A percentile compares a stretch with the other conserved stretches of the same genome.
phyloP scores from a whole-genome alignment of 331 rosid genomes.

The Malus hybrid region DNA sequence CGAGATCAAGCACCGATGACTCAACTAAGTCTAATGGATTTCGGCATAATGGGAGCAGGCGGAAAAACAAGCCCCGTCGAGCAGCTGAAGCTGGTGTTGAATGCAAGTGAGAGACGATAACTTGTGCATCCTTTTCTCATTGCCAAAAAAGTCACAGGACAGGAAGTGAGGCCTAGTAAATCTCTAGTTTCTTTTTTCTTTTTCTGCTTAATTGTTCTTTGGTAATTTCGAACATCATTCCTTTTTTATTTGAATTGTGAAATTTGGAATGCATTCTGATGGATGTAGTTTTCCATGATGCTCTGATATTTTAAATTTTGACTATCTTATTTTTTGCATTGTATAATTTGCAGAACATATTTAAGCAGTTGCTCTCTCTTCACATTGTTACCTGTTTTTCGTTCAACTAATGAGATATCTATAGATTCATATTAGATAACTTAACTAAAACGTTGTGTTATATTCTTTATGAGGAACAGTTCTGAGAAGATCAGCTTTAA shows the following conservation, averaged over 20 bases:
- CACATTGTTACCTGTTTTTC: background rate
- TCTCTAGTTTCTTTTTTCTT: constrained; percentile 26
- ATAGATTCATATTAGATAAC: background rate
- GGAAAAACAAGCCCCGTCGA: constrained; percentile 83
- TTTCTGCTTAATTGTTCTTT: constrained; percentile 27
- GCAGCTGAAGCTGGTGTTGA: constrained; percentile 96
- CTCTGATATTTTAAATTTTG: constrained; percentile 25
- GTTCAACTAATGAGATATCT: background rate
- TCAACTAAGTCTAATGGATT: constrained; percentile 70
- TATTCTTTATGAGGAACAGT: background rate
- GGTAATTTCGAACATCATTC: constrained; percentile 28
- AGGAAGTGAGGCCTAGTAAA: constrained; percentile 39
- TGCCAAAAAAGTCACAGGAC: constrained; percentile 1
- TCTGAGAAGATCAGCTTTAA: background rate
- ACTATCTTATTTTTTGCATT: constrained; percentile 9
- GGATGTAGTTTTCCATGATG: constrained; percentile 32
- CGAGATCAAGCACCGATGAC: constrained; percentile 55
- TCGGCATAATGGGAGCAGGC: constrained; percentile 85
- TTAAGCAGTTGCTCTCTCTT: background rate
- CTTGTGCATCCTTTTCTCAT: constrained; percentile 20
- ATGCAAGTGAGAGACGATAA: constrained; percentile 51
- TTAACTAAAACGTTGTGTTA: background rate
- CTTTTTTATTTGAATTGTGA: constrained; percentile 29
- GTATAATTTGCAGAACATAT: constrained; percentile 17
- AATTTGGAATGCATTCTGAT: constrained; percentile 42